These are phyloP conservation scores for Fistulinella staudtii DNA, from an alignment of 1,284 basidiomycete genomes.

Conservation along the genomic window DNA sequence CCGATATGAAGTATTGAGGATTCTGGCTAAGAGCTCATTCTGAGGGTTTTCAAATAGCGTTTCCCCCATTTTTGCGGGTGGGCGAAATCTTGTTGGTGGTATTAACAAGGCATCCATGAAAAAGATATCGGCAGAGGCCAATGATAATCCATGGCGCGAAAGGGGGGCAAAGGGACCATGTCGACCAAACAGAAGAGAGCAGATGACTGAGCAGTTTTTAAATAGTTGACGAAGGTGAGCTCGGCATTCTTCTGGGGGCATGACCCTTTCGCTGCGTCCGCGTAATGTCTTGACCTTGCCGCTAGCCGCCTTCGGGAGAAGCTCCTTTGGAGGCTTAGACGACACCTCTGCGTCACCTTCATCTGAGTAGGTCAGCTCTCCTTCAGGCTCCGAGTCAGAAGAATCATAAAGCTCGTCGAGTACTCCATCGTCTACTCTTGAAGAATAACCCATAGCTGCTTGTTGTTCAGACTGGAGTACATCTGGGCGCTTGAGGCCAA, in stretches of 20 bases:
- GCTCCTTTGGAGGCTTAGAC: constrained; percentile 14
- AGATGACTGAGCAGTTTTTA: constrained; percentile 77
- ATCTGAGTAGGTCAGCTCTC: constrained; percentile 44
- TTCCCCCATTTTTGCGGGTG: constrained; percentile 90
- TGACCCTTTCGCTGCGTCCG: constrained; percentile 83
- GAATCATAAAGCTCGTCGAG: constrained; percentile 38
- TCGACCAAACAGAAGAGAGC: constrained; percentile 86
- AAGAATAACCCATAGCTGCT: constrained; percentile 17
- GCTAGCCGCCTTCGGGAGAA: constrained; percentile 65
- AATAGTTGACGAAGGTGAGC: constrained; percentile 91
- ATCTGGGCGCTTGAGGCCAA: constrained; percentile 62
- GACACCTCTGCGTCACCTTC: constrained; percentile 42
- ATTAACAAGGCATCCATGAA: constrained; percentile 94
- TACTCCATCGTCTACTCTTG: constrained; percentile 37
- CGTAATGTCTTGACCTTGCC: constrained; percentile 73
- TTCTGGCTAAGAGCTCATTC: constrained; percentile 87
- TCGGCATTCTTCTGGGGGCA: constrained; percentile 89
- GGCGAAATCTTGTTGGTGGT: constrained; percentile 93
- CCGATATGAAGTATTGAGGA: constrained; percentile 79
- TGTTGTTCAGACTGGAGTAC: constrained; percentile 58
- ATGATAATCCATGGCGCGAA: constrained; percentile 50
- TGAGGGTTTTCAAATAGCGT: constrained; percentile 95
- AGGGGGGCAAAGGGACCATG: constrained; percentile 81
- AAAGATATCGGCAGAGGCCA: constrained; percentile 91
- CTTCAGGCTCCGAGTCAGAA: constrained; percentile 44